Evolutionary conservation across 495 filamentous ascomycete species (phyloP), one percentile per base, ranked within the genome.

Genomic region (Cenococcum geophilum): DNA sequence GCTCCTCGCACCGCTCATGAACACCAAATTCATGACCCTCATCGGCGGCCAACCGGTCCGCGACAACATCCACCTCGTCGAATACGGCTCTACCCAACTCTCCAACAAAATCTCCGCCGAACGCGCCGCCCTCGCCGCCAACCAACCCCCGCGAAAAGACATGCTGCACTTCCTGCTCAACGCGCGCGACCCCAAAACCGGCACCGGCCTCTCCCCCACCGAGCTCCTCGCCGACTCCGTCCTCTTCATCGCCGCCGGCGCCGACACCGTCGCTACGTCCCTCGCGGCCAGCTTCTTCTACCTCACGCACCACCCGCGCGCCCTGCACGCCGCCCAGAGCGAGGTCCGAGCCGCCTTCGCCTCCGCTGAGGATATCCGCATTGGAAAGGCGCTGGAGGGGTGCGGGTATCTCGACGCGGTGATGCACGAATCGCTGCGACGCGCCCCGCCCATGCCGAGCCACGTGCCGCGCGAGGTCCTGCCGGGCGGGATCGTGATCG

Each of bases 341-440:
- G 84, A 87, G 62, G 72, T 88, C 32, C 80, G 83, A 27, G 53
- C 36, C 16, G 69, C 73, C 4, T 88, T 87, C 64, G 59, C 32
- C 2, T 60, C 69, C 10, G 72, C 78, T 0, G 78, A 80, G 22
- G 78, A 84, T 0, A 86, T 32, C 52, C 60, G 74, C 16, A 73
- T 70, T 18, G 68, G 64, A 8, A 16, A 75, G 2, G 71, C 73
- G 36, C 77, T 82, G 4, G 78, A 60, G 12, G 72, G 75, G 11
- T 78, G 81, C 50, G 53, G 63, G 22, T 87, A 82, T 60, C 73
- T 86, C 4, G 79, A 78, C 55, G 84, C 82, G 10, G 83, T 81
- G 61, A 75, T 86, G 47, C 79, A 87, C 55, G 87, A 89, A 62
- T 75, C 83, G 1, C 76, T 89, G 69, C 85, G 88, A 45, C 71